Base-by-base conservation (phyloP, 2,329 filamentous ascomycete genomes). In the Westerdykella ornata region DNA sequence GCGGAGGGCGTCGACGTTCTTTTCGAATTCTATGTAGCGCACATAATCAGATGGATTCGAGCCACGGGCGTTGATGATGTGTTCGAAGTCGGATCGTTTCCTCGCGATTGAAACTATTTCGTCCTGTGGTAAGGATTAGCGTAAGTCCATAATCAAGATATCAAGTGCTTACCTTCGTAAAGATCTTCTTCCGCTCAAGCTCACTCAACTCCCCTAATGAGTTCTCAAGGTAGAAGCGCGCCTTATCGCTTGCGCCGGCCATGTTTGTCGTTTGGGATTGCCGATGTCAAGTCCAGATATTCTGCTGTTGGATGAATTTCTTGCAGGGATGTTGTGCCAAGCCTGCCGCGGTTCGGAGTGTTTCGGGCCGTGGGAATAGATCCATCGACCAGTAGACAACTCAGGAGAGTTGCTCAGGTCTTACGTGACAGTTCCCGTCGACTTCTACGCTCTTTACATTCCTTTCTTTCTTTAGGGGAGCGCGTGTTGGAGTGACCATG, bases 21-120 rank as follows among this genome's bases (percentile, higher is more conserved):
- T 80, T 58, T 83, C 80, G 57, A 81, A 82, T 49, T 79, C 79
- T 35, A 85, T 84, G 70, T 97, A 98, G 52, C 82, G 78, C 40
- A 86, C 81, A 70, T 87, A 97, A 62, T 96, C 88, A 45, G 77
- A 69, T 0, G 89, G 78, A 32, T 78, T 78, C 5, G 61, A 61
- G 37, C 88, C 87, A 17, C 88, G 82, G 3, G 87, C 82, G 47
- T 95, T 85, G 52, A 97, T 79, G 43, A 82, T 84, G 69, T 96
- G 90, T 66, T 98, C 92, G 63, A 89, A 94, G 56, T 94, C 85
- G 59, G 88, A 94, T 54, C 92, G 82, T 66, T 92, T 95, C 61
- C 83, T 82, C 39, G 94, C 84, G 51, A 98, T 88, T 35, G 84
- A 83, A 47, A 80, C 78, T 62, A 98, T 95, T 51, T 98, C 90